phyloP scores from a whole-genome alignment of 2,329 filamentous ascomycete genomes.

The Parastagonospora nodorum region DNA sequence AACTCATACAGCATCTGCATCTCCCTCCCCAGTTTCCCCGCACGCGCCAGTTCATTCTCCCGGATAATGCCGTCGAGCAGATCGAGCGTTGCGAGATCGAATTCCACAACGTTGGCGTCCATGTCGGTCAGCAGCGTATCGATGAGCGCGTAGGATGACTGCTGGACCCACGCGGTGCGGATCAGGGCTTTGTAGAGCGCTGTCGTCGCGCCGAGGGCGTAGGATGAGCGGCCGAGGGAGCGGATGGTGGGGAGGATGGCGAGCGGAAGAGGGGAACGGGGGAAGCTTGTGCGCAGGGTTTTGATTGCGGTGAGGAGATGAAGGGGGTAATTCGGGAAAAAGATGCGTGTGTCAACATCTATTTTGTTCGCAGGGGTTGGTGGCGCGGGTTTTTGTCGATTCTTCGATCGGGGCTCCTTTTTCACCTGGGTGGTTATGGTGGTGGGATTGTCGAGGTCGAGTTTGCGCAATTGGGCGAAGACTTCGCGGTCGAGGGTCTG shows the following conservation, averaged over 20 bases:
- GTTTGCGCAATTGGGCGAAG: slow-evolving; percentile 62
- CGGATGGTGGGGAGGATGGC: slow-evolving; percentile 70
- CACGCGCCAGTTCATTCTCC: slow-evolving; percentile 26
- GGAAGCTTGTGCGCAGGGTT: slow-evolving; percentile 64
- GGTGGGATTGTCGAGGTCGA: slow-evolving; percentile 55
- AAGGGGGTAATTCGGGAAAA: slow-evolving; percentile 69
- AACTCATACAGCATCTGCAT: slow-evolving; percentile 40
- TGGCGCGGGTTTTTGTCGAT: not conserved
- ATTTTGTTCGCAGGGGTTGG: not conserved
- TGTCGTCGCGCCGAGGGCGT: slow-evolving; percentile 72
- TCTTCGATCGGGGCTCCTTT: not conserved
- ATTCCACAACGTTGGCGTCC: slow-evolving; percentile 65
- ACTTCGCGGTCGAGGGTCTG: slow-evolving; percentile 68
- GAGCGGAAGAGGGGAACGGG: slow-evolving; percentile 63
- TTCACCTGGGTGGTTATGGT: not conserved
- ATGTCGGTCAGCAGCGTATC: slow-evolving; percentile 67
- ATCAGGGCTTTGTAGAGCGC: slow-evolving; percentile 72
- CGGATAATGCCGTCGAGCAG: slow-evolving; percentile 45
- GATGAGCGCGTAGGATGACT: slow-evolving; percentile 62
- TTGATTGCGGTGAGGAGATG: slow-evolving; percentile 64
- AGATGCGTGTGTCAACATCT: slow-evolving; percentile 55
- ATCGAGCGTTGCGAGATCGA: slow-evolving; percentile 55
- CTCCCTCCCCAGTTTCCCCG: slow-evolving; percentile 31
- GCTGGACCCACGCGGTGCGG: slow-evolving; percentile 64
- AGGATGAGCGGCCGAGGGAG: slow-evolving; percentile 69